phyloP scores from a whole-genome alignment of 1,139 yeast genomes.

The Protomyces arabidopsidicola region DNA sequence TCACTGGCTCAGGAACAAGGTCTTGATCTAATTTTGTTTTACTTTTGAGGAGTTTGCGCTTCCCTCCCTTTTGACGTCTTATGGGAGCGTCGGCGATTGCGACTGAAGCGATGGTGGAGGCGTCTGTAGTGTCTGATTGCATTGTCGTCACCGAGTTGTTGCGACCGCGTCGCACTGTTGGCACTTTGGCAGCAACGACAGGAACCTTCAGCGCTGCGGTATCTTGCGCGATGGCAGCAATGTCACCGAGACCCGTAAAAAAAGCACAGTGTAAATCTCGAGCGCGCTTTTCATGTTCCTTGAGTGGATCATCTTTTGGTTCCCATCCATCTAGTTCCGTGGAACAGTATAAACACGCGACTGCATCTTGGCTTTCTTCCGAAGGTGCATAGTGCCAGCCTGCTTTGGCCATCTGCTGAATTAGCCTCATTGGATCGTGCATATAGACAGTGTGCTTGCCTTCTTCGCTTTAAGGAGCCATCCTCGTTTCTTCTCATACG shows the following conservation, averaged over 20 bases:
- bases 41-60: background rate
- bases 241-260: conserved; percentile 39
- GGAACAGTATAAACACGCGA: conserved; percentile 66
- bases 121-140: background rate
- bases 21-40: background rate
- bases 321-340: conserved; percentile 71
- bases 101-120: background rate
- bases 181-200: too few species aligned
- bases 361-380: conserved; percentile 57
- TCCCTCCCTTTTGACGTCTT: background rate
- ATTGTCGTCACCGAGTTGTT: background rate
- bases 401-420: conserved; percentile 49
- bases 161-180: background rate
- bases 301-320: conserved; percentile 55
- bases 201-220: background rate
- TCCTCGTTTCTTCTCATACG: conserved; percentile 46
- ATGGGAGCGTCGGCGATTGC: background rate
- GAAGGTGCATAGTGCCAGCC: conserved; percentile 72
- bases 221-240: conserved; percentile 4
- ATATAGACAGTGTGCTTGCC: conserved; percentile 34
- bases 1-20: background rate
- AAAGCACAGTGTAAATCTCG: conserved; percentile 50
- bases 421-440: background rate
- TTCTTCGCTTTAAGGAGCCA: conserved; percentile 44
- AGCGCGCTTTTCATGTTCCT: conserved; percentile 37